Base-by-base conservation (phyloP, 2,329 filamentous ascomycete species). In the Periconia digitata region DNA sequence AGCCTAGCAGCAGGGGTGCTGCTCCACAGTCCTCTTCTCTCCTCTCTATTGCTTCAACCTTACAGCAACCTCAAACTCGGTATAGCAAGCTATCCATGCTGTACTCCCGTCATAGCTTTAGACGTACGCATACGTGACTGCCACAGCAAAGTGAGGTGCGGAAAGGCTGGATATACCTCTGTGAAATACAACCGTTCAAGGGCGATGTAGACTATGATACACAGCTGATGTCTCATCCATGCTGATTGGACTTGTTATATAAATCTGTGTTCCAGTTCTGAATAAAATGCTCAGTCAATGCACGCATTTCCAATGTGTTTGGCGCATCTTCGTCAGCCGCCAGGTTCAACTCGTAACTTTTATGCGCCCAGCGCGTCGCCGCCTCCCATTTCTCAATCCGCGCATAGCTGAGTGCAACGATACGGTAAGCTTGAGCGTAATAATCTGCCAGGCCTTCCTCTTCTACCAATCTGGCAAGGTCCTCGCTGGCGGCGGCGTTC, bases 361-460 rank as follows among this genome's bases (percentile, higher is more conserved):
- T 63, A 36, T 66, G 62, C 6, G 66, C 64, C 55, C 63, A 71
- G 2, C 59, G 42, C 1, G 64, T 58, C 15, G 67, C 68, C 2
- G 56, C 45, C 23, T 66, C 45, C 68, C 68, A 70, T 10, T 63
- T 53, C 27, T 64, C 55, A 1, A 62, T 47, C 39, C 58, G 58
- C 1, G 63, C 65, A 45, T 67, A 57, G 16, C 53, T 65, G 24
- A 70, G 58, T 3, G 68, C 67, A 6, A 56, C 66, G 20, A 66
- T 47, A 10, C 64, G 56, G 44, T 69, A 71, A 1, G 60, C 62
- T 46, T 62, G 62, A 6, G 65, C 64, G 24, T 66, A 70, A 47
- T 69, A 70, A 32, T 70, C 67, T 1, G 63, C 62, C 15, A 71
- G 60, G 2, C 58, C 60, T 41, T 71, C 68, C 44, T 67, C 54